These are phyloP conservation scores for Symbiodinium pilosum DNA, from an alignment of 73 alveolate genomes.

Conservation along the genomic window DNA sequence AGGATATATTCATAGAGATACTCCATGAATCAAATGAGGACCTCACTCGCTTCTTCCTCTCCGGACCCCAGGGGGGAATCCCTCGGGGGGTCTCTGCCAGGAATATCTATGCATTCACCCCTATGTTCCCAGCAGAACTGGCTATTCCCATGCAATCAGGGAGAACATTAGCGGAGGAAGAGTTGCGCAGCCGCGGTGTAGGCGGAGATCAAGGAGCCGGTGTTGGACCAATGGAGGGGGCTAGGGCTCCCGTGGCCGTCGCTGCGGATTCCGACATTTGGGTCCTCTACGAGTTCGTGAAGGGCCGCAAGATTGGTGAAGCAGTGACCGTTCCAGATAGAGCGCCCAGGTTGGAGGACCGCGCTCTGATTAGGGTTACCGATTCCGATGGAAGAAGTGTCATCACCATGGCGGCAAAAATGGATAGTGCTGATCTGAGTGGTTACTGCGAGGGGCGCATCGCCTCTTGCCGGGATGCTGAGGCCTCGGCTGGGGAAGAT, in stretches of 20 bases:
- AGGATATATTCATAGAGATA: not conserved
- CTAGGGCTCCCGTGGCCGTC: not conserved
- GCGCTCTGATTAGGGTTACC: not conserved
- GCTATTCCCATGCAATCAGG: not conserved
- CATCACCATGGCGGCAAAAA: not conserved
- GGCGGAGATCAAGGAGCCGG: not conserved
- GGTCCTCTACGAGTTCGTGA: not conserved
- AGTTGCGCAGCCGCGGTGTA: not conserved
- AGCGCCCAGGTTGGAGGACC: not conserved
- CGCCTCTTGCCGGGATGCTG: not conserved
- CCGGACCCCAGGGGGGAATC: not conserved
- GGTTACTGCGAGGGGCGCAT: not conserved
- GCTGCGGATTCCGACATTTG: not conserved
- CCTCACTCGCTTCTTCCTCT: not conserved
- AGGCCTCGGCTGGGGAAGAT: not conserved
- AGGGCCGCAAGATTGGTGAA: slow-evolving; percentile 5
- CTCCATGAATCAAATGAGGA: not conserved
- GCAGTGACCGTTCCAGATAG: not conserved
- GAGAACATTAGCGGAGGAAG: not conserved
- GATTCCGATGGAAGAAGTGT: not conserved
- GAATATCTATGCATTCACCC: not conserved
- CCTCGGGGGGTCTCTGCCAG: not conserved
- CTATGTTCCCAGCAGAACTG: not conserved
- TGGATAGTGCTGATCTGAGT: not conserved
- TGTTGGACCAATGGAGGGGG: not conserved